These are phyloP conservation scores for Saccharomyces hybrid DNA, from an alignment of 1,139 yeast species.

Conservation along the genomic window DNA sequence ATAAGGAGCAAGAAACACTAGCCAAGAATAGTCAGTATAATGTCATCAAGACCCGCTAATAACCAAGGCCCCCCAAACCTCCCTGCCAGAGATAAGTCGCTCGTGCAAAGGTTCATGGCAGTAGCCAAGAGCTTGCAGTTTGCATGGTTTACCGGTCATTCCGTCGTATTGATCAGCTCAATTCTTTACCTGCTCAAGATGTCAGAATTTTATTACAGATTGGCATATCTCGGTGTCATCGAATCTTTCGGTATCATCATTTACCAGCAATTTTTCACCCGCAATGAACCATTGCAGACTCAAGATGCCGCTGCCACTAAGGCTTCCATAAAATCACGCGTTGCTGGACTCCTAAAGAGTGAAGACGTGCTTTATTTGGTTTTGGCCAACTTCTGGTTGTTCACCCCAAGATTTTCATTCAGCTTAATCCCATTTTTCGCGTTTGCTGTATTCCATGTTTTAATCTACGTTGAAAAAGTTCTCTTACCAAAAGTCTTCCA, in stretches of 20 bases:
- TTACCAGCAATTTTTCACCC: conserved; percentile 42
- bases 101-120: conserved; percentile 28
- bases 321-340: not conserved
- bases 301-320: not conserved
- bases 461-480: conserved; percentile 57
- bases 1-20: not conserved
- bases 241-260: conserved; percentile 73
- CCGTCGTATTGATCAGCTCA: conserved; percentile 50
- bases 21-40: not conserved
- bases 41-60: conserved; percentile 1
- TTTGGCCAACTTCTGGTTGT: conserved; percentile 51
- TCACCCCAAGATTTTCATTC: conserved; percentile 46
- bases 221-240: conserved; percentile 58
- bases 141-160: conserved; percentile 52
- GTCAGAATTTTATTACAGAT: conserved; percentile 46
- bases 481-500: conserved; percentile 60
- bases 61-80: conserved; percentile 5
- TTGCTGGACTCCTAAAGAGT: conserved; percentile 39
- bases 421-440: conserved; percentile 60
- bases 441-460: conserved; percentile 66
- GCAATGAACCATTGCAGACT: not conserved
- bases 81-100: not conserved
- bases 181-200: conserved; percentile 46
- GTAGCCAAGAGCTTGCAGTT: conserved; percentile 30
- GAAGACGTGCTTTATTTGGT: conserved; percentile 63